A percentile compares a stretch with the other conserved stretches of the same genome.
Conservation (phyloP, 805 yeast genomes). For the Ogataea trehaloabstinens region DNA sequence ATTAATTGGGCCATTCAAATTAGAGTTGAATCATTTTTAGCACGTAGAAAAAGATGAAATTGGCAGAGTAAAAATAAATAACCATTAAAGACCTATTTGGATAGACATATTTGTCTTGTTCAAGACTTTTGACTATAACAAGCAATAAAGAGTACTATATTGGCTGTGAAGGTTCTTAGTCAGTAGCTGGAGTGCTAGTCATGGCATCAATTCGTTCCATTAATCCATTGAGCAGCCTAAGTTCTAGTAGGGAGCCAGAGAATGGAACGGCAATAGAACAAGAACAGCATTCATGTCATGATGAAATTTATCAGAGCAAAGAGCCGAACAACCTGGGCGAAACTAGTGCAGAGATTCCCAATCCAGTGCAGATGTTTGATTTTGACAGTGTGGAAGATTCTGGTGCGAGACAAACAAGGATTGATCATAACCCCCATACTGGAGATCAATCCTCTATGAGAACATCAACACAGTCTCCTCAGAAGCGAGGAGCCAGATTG, state of each 20-base stretch:
- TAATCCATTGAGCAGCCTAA: neutral
- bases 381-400: constrained; percentile 8
- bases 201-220: constrained; percentile 6
- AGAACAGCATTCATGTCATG: neutral
- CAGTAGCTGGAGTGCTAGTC: neutral
- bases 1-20: too few relatives aligned
- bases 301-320: neutral
- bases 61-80: too few relatives aligned
- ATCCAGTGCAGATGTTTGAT: constrained; percentile 2
- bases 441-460: constrained; percentile 1
- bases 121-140: neutral
- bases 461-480: constrained; percentile 6
- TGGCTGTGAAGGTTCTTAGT: too few relatives aligned
- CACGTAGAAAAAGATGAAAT: too few relatives aligned
- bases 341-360: constrained; percentile 7
- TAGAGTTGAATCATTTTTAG: too few relatives aligned
- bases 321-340: constrained; percentile 6
- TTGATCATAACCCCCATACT: constrained; percentile 1
- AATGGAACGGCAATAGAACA: neutral
- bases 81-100: too few relatives aligned
- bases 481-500: constrained; percentile 9
- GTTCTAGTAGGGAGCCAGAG: neutral
- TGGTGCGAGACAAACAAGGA: constrained; percentile 7
- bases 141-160: too few relatives aligned
- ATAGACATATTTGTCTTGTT: neutral